These are phyloP conservation scores for Scheffersomyces coipomensis DNA, from an alignment of 805 yeast genomes.

Conservation along the genomic window DNA sequence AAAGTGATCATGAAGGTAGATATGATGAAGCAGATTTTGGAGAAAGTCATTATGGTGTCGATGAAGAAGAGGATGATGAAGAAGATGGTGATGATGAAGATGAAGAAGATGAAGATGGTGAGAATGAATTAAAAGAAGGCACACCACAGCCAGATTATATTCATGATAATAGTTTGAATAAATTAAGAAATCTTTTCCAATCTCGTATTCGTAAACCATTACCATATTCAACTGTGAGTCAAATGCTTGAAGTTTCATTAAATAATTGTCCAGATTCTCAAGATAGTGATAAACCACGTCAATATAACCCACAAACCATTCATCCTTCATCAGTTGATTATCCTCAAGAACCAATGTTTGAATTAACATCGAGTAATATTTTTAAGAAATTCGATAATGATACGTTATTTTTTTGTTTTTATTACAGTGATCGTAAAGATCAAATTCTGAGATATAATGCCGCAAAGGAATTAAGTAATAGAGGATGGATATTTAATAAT, in stretches of 20 bases:
- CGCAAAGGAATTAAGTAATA: conserved; percentile 71
- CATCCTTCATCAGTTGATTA: conserved; percentile 88
- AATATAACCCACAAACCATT: conserved; percentile 74
- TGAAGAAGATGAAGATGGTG: conserved; percentile 10
- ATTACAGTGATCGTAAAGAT: conserved; percentile 56
- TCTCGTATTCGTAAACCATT: conserved; percentile 51
- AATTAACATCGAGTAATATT: conserved; percentile 57
- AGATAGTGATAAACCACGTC: conserved; percentile 82
- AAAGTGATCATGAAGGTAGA: too few species aligned
- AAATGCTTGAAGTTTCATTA: conserved; percentile 71
- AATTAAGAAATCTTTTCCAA: conserved; percentile 28
- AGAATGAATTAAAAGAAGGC: background rate
- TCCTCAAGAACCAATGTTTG: conserved; percentile 81
- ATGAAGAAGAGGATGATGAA: conserved; percentile 10
- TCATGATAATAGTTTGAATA: background rate
- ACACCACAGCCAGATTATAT: background rate
- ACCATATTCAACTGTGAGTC: conserved; percentile 51
- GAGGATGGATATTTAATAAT: conserved; percentile 82
- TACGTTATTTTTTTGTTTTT: conserved; percentile 88
- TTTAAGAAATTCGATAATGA: conserved; percentile 77
- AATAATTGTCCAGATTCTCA: conserved; percentile 91
- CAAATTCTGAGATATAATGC: conserved; percentile 48
- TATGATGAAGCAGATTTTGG: background rate
- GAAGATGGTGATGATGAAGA: conserved; percentile 7
- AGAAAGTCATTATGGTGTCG: background rate